Evolutionary conservation across 805 yeast species (phyloP).

Genomic region (Ogataea populi-albae): DNA sequence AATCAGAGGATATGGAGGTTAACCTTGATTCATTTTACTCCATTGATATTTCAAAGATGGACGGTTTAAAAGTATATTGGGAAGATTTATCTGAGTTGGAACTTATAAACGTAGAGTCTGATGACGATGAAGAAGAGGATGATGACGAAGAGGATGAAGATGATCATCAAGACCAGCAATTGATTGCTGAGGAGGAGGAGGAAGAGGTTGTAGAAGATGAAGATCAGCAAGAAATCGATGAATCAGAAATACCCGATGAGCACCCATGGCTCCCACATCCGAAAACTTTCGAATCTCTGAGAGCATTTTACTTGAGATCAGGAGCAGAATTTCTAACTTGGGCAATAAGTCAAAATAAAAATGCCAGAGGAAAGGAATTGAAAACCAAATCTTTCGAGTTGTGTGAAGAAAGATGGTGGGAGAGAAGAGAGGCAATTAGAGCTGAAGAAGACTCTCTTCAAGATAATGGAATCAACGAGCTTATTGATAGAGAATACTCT

Average conservation of each 20-base stretch:
- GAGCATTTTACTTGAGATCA: conserved; percentile 81
- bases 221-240: conserved; percentile 60
- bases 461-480: conserved; percentile 90
- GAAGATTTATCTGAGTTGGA: conserved; percentile 68
- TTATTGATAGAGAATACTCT: conserved; percentile 67
- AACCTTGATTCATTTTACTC: conserved; percentile 82
- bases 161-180: conserved; percentile 55
- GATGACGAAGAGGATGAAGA: conserved; percentile 72
- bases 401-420: conserved; percentile 98
- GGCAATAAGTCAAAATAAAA: conserved; percentile 85
- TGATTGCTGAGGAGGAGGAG: conserved; percentile 35
- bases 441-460: conserved; percentile 85
- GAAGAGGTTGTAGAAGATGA: conserved; percentile 66
- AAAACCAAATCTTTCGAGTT: conserved; percentile 87
- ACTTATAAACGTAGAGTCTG: conserved; percentile 55
- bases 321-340: conserved; percentile 87
- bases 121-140: conserved; percentile 60
- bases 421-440: conserved; percentile 89
- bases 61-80: conserved; percentile 88
- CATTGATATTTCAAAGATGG: conserved; percentile 79
- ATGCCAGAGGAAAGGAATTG: conserved; percentile 84
- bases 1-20: conserved; percentile 81
- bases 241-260: conserved; percentile 77
- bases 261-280: conserved; percentile 98
- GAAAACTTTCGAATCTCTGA: conserved; percentile 80